These are phyloP conservation scores for Penicillium corylophilum DNA, from an alignment of 2,329 filamentous ascomycete species.

Conservation along the genomic window DNA sequence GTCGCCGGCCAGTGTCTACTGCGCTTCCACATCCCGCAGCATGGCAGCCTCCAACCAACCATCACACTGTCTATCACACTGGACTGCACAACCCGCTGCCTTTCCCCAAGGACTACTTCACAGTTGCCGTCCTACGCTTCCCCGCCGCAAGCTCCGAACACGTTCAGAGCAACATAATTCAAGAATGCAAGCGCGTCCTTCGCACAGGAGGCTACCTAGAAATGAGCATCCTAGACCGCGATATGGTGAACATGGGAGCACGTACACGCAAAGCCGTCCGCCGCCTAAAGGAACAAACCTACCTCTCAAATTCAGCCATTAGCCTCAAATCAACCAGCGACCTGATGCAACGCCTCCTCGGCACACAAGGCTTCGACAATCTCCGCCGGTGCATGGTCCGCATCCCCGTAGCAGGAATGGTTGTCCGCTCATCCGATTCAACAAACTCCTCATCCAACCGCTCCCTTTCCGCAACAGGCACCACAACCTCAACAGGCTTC, in stretches of 20 bases:
- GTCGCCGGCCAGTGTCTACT: slow-evolving; percentile 33
- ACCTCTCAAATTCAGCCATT: slow-evolving; percentile 41
- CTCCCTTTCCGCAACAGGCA: slow-evolving; percentile 30
- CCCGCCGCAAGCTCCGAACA: slow-evolving; percentile 46
- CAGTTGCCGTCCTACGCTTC: slow-evolving; percentile 48
- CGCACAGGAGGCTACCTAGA: slow-evolving; percentile 51
- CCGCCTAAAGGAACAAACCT: slow-evolving; percentile 48
- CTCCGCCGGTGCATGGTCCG: slow-evolving; percentile 51
- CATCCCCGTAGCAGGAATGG: slow-evolving; percentile 49
- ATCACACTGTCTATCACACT: slow-evolving; percentile 44
- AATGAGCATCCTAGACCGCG: slow-evolving; percentile 50
- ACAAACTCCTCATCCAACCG: slow-evolving; percentile 39
- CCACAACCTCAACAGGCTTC: slow-evolving; percentile 25
- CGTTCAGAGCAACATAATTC: slow-evolving; percentile 45
- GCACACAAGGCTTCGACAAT: slow-evolving; percentile 48
- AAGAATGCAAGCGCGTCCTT: slow-evolving; percentile 50
- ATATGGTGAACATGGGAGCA: slow-evolving; percentile 52
- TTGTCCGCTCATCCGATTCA: slow-evolving; percentile 43
- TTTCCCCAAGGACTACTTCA: slow-evolving; percentile 49
- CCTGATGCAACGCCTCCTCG: slow-evolving; percentile 48
- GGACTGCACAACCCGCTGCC: slow-evolving; percentile 44
- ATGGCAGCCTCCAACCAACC: slow-evolving; percentile 45
- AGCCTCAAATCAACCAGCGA: slow-evolving; percentile 50
- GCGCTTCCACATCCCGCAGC: slow-evolving; percentile 39
- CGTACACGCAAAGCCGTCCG: slow-evolving; percentile 47